Conservation (phyloP, 1,284 basidiomycete genomes). For the Apiotrichum laibachii region DNA sequence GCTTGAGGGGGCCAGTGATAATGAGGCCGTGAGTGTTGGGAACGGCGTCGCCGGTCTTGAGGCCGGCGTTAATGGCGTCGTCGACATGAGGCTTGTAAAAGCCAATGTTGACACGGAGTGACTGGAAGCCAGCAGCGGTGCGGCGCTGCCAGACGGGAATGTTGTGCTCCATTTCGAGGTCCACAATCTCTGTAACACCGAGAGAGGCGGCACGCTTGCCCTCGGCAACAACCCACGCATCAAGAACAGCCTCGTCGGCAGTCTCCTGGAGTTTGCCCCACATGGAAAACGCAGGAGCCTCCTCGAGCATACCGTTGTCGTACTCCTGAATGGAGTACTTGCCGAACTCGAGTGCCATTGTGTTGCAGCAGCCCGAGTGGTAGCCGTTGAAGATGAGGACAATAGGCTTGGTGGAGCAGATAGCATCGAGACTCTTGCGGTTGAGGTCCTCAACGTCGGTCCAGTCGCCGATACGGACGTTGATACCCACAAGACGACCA, state of each 20-base stretch:
- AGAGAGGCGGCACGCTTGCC: constrained; percentile 34
- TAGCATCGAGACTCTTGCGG: constrained; percentile 24
- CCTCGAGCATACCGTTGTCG: constrained; percentile 22
- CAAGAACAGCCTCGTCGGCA: constrained; percentile 26
- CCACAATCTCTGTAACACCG: constrained; percentile 41
- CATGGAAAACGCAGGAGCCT: constrained; percentile 33
- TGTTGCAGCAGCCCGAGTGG: constrained; percentile 36
- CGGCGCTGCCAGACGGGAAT: constrained; percentile 29
- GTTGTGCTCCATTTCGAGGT: constrained; percentile 42
- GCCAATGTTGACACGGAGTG: constrained; percentile 36
- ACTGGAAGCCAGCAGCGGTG: constrained; percentile 26
- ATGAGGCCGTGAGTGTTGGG: constrained; percentile 31
- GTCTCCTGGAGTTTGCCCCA: constrained; percentile 23
- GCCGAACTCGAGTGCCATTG: constrained; percentile 23
- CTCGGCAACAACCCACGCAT: constrained; percentile 26
- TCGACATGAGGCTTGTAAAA: constrained; percentile 38
- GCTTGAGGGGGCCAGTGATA: constrained; percentile 39
- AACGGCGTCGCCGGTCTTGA: constrained; percentile 33
- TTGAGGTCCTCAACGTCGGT: constrained; percentile 29
- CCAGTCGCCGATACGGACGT: constrained; percentile 36
- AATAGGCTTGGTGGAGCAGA: constrained; percentile 27
- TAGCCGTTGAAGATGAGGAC: constrained; percentile 35
- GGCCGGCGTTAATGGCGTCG: constrained; percentile 28
- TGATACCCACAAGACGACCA: constrained; percentile 21
- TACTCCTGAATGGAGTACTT: constrained; percentile 23